Percentiles rank a stretch among this genome's conserved stretches.
These are phyloP conservation scores for Backusella morwellensis DNA, from an alignment of 192 early-diverging fungal species.

Conservation along the genomic window DNA sequence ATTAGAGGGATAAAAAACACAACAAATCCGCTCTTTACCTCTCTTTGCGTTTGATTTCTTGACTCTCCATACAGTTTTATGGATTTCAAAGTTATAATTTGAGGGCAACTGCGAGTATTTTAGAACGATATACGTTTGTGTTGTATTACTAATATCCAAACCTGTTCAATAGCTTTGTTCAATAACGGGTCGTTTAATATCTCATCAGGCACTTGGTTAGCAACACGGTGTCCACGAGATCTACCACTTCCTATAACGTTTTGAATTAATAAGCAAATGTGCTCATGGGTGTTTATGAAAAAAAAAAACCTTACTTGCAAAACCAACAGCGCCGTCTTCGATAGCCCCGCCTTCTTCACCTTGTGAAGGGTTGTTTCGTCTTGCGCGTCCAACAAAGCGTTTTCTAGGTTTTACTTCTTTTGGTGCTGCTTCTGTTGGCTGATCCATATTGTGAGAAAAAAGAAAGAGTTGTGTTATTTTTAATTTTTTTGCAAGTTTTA, in stretches of 20 bases:
- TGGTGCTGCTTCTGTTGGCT: neutral
- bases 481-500: neutral
- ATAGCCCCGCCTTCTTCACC: conserved; percentile 35
- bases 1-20: neutral
- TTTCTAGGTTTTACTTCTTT: conserved; percentile 43
- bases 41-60: conserved; percentile 68
- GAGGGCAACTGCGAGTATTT: conserved; percentile 56
- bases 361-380: conserved; percentile 7
- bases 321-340: conserved; percentile 50
- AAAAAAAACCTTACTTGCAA: conserved; percentile 26
- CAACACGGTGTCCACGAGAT: conserved; percentile 37
- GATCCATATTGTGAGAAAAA: conserved; percentile 15
- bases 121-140: neutral
- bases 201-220: conserved; percentile 80
- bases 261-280: neutral
- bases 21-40: conserved; percentile 39
- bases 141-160: conserved; percentile 11
- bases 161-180: conserved; percentile 80
- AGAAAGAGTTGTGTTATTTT: neutral
- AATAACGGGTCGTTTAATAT: conserved; percentile 79
- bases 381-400: conserved; percentile 48
- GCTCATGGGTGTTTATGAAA: neutral
- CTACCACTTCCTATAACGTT: conserved; percentile 19
- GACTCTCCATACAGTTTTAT: conserved; percentile 94
- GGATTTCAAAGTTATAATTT: conserved; percentile 99